Base-by-base conservation (phyloP, 1,139 yeast genomes). In the Candida frijolesensis region DNA sequence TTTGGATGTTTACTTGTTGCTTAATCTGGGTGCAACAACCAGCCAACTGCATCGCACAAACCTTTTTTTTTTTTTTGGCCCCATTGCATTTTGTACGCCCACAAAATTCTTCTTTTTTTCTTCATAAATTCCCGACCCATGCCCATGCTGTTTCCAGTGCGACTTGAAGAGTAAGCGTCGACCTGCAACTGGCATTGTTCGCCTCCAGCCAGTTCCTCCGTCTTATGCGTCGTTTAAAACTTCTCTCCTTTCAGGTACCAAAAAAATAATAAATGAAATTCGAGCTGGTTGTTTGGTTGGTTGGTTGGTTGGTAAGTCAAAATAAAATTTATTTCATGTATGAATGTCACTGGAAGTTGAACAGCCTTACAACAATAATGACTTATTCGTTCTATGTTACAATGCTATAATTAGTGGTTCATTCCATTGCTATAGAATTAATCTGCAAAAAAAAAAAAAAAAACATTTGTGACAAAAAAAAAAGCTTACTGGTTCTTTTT, bases 1-100 rank as follows among this genome's bases (percentile, higher is more conserved):
- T 15, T 35, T n/a, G n/a, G 16, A 16, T 35, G 39, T 35, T 37
- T 37, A 16, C 14, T 18, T 19, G 16, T 38, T 38, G 15, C 42
- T 38, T 3, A 38, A 38, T 38, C 30, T 45, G 48, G 48, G 27
- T 40, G 44, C 48, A 39, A 45, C 44, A 45, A 40, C 48, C 48
- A 45, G 48, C 48, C 47, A 43, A 33, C 33, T 38, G 12, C 42
- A 25, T 25, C 30, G 5, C 30, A 22, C 14, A 8, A 19, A 8
- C 7, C 6, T 22, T 25, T 22, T 15, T 14, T 22, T 25, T 22
- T 15, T 14, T 25, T 22, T 16, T 10, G 18, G 32, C 35, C n/a
- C 12, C 6, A 7, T 42, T 19, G 25, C 16, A 10, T 39, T 14
- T 19, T 19, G 22, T 19, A 19, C 22, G 22, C 4, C 22, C 22